Percentiles rank a stretch among this genome's conserved stretches.
Evolutionary conservation across 768 basidiomycete species (phyloP).

Genomic region (Kwoniella newhampshirensis): DNA sequence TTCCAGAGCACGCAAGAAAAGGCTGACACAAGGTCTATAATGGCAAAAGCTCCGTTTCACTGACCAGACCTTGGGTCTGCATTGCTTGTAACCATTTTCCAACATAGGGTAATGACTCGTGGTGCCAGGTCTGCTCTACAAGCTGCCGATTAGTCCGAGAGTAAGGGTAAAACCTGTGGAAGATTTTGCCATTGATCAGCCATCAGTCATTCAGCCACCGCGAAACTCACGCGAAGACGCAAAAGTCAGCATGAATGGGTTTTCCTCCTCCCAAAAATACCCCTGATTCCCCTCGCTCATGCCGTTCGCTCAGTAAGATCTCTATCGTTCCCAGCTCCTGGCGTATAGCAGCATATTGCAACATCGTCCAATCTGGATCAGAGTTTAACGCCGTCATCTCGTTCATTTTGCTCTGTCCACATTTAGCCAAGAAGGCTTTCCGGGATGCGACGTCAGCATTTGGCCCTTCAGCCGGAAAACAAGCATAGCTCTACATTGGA

Average conservation of each 20-base stretch:
- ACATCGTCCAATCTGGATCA: constrained; percentile 2
- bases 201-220: neutral
- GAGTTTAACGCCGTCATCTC: constrained; percentile 4
- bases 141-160: constrained; percentile 5
- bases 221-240: constrained; percentile 12
- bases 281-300: constrained; percentile 4
- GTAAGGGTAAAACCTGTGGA: constrained; percentile 16
- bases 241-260: constrained; percentile 12
- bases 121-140: constrained; percentile 6
- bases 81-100: constrained; percentile 2
- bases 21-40: no score
- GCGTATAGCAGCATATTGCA: constrained; percentile 3
- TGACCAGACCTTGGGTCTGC: neutral
- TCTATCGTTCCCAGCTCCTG: constrained; percentile 6
- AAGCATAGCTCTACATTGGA: constrained; percentile 6
- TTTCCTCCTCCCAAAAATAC: constrained; percentile 3
- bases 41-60: constrained; percentile 1
- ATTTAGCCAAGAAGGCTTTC: constrained; percentile 11
- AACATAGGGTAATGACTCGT: constrained; percentile 6
- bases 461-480: neutral
- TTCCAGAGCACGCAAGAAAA: no score
- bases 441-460: constrained; percentile 1
- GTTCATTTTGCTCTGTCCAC: constrained; percentile 11
- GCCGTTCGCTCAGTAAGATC: constrained; percentile 1
- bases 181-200: no score